phyloP scores from a whole-genome alignment of 495 filamentous ascomycete genomes.

The Talaromyces trachyspermus region DNA sequence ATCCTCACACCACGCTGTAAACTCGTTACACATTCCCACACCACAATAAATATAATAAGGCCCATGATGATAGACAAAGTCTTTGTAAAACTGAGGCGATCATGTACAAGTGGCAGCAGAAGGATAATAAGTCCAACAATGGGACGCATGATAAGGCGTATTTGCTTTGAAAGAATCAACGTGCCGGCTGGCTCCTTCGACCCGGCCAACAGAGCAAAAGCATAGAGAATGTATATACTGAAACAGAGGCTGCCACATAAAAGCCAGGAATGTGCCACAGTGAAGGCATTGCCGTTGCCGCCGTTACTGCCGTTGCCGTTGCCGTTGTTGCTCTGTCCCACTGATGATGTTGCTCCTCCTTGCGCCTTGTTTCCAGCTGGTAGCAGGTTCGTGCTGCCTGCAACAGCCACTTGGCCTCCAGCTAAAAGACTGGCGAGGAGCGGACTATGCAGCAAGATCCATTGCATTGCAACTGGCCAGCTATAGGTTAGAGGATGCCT shows the following conservation, averaged over 20 bases:
- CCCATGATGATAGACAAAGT: conserved; percentile 5
- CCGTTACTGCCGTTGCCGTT: not conserved
- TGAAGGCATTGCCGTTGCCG: not conserved
- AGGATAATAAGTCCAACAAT: not conserved
- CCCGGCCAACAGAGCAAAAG: not conserved
- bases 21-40: not conserved
- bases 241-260: conserved; percentile 1
- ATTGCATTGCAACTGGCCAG: conserved; percentile 2
- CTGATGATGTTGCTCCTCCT: not conserved
- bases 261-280: not conserved
- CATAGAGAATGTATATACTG: not conserved
- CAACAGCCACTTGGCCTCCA: conserved; percentile 1
- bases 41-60: conserved; percentile 1
- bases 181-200: not conserved
- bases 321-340: not conserved
- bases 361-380: too few species aligned
- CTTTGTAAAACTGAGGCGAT: not conserved
- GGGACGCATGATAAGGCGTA: conserved; percentile 2
- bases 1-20: not conserved
- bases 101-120: not conserved
- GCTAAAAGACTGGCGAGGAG: conserved; percentile 1
- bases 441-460: conserved; percentile 1
- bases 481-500: not conserved
- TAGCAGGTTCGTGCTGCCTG: not conserved
- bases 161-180: not conserved